A percentile compares a stretch with the other conserved stretches of the same genome.
Conservation (phyloP, 805 yeast species). For the Saccharomycopsis guyanensis region DNA sequence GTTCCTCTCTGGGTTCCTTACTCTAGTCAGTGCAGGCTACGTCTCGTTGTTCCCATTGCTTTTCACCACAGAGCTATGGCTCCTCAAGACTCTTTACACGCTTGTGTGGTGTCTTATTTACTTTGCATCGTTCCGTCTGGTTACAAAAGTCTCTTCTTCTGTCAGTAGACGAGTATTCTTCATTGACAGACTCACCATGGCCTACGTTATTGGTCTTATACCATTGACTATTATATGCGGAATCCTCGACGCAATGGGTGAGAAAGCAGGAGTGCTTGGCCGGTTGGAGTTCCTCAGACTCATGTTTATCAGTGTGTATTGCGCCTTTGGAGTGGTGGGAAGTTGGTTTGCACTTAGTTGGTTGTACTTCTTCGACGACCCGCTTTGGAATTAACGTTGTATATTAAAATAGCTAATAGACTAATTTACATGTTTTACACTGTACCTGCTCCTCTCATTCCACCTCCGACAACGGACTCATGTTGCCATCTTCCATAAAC, state of each 20-base stretch:
- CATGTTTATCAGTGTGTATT: conserved; percentile 79
- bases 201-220: conserved; percentile 59
- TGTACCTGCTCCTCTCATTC: background rate
- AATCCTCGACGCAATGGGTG: conserved; percentile 48
- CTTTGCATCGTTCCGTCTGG: conserved; percentile 63
- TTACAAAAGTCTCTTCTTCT: conserved; percentile 39
- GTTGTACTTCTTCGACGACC: conserved; percentile 80
- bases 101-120: conserved; percentile 80
- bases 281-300: conserved; percentile 67
- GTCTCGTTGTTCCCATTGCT: conserved; percentile 84
- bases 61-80: conserved; percentile 71
- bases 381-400: conserved; percentile 42
- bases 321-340: conserved; percentile 74
- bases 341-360: conserved; percentile 88
- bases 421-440: conserved; percentile 1
- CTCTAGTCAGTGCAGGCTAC: conserved; percentile 72
- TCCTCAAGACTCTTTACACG: conserved; percentile 69
- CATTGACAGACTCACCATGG: conserved; percentile 60
- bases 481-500: conserved; percentile 1
- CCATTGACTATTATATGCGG: conserved; percentile 49
- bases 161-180: conserved; percentile 46
- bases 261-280: conserved; percentile 44
- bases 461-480: conserved; percentile 9
- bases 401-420: background rate
- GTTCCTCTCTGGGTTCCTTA: conserved; percentile 60